A percentile compares a stretch with the other conserved stretches of the same genome.
These are phyloP conservation scores for Claviceps digitariae DNA, from an alignment of 2,329 filamentous ascomycete species.

Conservation along the genomic window DNA sequence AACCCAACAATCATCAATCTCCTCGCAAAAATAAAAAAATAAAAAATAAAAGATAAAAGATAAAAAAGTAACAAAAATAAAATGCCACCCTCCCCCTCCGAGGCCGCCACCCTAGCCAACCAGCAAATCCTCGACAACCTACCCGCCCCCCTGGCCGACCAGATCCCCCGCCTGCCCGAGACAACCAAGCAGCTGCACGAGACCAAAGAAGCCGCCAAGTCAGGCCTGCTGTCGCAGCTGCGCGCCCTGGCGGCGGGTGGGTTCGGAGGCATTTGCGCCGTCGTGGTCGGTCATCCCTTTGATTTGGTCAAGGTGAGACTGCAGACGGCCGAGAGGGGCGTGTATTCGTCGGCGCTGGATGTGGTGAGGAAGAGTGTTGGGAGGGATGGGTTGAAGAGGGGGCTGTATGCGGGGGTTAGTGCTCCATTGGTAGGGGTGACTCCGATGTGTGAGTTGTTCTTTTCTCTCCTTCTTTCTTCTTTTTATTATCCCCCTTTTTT, in stretches of 20 bases:
- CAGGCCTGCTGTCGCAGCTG: conserved; percentile 37
- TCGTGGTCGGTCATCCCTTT: conserved; percentile 90
- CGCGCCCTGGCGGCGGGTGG: conserved; percentile 81
- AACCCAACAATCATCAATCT: too few species aligned
- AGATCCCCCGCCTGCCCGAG: conserved; percentile 32
- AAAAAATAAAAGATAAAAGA: too few species aligned
- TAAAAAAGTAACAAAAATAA: neutral
- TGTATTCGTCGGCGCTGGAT: conserved; percentile 82
- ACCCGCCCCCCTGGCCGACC: conserved; percentile 23
- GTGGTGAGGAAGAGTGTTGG: conserved; percentile 82
- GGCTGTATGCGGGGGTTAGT: conserved; percentile 92
- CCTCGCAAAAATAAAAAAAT: too few species aligned
- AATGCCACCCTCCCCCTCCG: conserved; percentile 6
- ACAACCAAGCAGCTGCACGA: conserved; percentile 25
- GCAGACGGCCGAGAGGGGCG: conserved; percentile 88
- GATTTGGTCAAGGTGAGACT: conserved; percentile 95
- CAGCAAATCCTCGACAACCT: conserved; percentile 7
- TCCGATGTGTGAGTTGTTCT: conserved; percentile 75
- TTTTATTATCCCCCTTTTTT: too few species aligned
- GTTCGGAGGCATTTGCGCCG: conserved; percentile 86
- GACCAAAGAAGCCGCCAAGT: conserved; percentile 22
- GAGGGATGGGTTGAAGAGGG: conserved; percentile 65
- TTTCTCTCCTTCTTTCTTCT: neutral
- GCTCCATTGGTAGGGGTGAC: conserved; percentile 92
- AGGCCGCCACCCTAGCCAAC: conserved; percentile 9